phyloP scores from a whole-genome alignment of 2,329 filamentous ascomycete genomes.

The Incumbomyces delicatus region DNA sequence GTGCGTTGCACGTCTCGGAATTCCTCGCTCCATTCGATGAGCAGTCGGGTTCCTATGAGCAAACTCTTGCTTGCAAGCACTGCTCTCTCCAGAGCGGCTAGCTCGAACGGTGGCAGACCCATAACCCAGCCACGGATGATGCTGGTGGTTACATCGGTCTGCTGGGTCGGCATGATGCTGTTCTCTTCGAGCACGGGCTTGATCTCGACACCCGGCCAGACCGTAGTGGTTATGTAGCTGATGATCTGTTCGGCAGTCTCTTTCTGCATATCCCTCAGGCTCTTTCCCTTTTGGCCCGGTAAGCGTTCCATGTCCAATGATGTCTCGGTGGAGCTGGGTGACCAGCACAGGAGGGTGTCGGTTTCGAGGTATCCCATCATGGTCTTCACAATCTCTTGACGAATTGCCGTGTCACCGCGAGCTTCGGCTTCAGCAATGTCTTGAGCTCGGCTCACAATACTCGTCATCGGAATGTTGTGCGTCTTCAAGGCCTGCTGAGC shows the following conservation, averaged over 20 bases:
- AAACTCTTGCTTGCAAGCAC: constrained; percentile 81
- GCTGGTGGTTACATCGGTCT: constrained; percentile 64
- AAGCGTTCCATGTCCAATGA: constrained; percentile 38
- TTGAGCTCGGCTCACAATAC: constrained; percentile 69
- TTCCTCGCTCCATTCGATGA: constrained; percentile 81
- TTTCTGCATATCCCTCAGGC: constrained; percentile 64
- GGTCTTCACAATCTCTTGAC: constrained; percentile 55
- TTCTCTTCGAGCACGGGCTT: constrained; percentile 68
- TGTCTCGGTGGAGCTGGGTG: constrained; percentile 41
- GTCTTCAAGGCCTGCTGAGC: constrained; percentile 75
- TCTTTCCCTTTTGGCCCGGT: constrained; percentile 41
- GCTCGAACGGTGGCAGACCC: constrained; percentile 64
- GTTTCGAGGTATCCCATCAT: constrained; percentile 83
- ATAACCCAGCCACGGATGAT: constrained; percentile 69
- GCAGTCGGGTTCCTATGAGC: constrained; percentile 61
- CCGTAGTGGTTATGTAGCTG: constrained; percentile 55
- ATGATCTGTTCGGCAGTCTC: constrained; percentile 61
- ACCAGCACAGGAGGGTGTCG: constrained; percentile 89
- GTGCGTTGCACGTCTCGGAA: constrained; percentile 44
- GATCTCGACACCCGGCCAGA: constrained; percentile 80
- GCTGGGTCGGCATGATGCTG: constrained; percentile 64
- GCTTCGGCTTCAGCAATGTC: constrained; percentile 66
- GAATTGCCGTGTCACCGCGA: constrained; percentile 41
- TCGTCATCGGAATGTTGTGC: constrained; percentile 84
- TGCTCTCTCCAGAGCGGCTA: constrained; percentile 77